Conservation (phyloP, 805 yeast genomes). For the Zygosaccharomyces kombuchaensis region DNA sequence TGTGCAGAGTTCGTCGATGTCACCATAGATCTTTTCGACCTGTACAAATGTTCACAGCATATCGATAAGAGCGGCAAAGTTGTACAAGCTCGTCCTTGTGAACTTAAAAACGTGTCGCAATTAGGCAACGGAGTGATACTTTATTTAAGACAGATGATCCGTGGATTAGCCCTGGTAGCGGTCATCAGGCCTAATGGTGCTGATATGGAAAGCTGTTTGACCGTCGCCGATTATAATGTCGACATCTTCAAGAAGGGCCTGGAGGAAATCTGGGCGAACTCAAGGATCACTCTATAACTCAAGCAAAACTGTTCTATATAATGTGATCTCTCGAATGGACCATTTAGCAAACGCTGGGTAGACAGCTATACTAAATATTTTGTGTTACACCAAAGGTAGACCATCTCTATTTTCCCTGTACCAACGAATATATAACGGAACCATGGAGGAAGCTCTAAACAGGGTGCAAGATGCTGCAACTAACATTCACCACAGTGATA, state of each 20-base stretch:
- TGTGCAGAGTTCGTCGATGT: slow-evolving; percentile 97
- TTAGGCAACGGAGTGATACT: slow-evolving; percentile 80
- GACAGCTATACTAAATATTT: background rate
- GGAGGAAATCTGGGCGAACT: slow-evolving; percentile 53
- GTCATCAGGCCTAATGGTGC: slow-evolving; percentile 64
- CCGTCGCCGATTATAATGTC: slow-evolving; percentile 86
- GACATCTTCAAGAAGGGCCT: slow-evolving; percentile 72
- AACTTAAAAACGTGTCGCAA: slow-evolving; percentile 63
- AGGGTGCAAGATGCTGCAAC: too few species aligned
- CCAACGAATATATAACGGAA: too few species aligned
- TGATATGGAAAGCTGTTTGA: slow-evolving; percentile 44
- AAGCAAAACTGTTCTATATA: background rate
- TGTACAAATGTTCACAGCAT: slow-evolving; percentile 42
- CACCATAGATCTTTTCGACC: slow-evolving; percentile 77
- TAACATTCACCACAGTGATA: too few species aligned
- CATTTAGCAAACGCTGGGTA: slow-evolving; percentile 7
- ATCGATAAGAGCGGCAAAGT: slow-evolving; percentile 5
- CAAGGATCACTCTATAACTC: slow-evolving; percentile 20
- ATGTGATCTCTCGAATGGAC: background rate
- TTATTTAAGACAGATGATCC: slow-evolving; percentile 84
- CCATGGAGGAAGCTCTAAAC: too few species aligned
- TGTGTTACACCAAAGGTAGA: too few species aligned
- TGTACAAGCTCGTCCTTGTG: slow-evolving; percentile 25
- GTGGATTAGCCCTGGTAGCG: slow-evolving; percentile 89
- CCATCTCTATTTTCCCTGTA: too few species aligned